Evolutionary conservation across 192 early-diverging fungal genomes (phyloP).

Genomic region (Coemansia sp.): DNA sequence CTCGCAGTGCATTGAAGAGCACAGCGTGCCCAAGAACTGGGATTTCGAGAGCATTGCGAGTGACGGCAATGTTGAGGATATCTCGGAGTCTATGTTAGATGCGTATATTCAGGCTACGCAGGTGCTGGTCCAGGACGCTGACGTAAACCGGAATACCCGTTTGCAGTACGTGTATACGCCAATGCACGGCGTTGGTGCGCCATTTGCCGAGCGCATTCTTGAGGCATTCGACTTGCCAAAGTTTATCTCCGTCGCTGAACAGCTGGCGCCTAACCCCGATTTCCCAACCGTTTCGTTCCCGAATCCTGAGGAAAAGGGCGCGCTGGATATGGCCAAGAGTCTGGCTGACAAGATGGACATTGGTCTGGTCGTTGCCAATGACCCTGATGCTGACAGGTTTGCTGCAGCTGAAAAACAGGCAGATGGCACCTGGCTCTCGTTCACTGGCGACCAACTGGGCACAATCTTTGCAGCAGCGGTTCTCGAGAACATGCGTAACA

Average conservation of each 20-base stretch:
- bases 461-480: slow-evolving; percentile 69
- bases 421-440: slow-evolving; percentile 71
- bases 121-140: slow-evolving; percentile 18
- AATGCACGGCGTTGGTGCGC: slow-evolving; percentile 92
- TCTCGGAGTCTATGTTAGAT: slow-evolving; percentile 60
- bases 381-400: slow-evolving; percentile 92
- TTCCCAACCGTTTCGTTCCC: slow-evolving; percentile 89
- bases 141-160: slow-evolving; percentile 12
- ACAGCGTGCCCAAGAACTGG: slow-evolving; percentile 64
- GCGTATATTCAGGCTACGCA: slow-evolving; percentile 69
- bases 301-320: slow-evolving; percentile 88
- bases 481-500: slow-evolving; percentile 53
- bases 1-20: slow-evolving; percentile 69
- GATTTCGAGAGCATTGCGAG: slow-evolving; percentile 58
- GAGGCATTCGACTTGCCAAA: slow-evolving; percentile 67
- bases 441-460: slow-evolving; percentile 91
- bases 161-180: slow-evolving; percentile 80
- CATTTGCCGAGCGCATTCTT: slow-evolving; percentile 69
- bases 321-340: slow-evolving; percentile 69
- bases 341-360: slow-evolving; percentile 58
- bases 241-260: slow-evolving; percentile 63
- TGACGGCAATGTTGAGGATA: slow-evolving; percentile 55
- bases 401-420: slow-evolving; percentile 79
- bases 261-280: slow-evolving; percentile 79
- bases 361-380: slow-evolving; percentile 82